Percentiles rank a stretch among this genome's conserved stretches.
Conservation (phyloP, 768 basidiomycete genomes). For the Boletus pseudo-olivaceus region DNA sequence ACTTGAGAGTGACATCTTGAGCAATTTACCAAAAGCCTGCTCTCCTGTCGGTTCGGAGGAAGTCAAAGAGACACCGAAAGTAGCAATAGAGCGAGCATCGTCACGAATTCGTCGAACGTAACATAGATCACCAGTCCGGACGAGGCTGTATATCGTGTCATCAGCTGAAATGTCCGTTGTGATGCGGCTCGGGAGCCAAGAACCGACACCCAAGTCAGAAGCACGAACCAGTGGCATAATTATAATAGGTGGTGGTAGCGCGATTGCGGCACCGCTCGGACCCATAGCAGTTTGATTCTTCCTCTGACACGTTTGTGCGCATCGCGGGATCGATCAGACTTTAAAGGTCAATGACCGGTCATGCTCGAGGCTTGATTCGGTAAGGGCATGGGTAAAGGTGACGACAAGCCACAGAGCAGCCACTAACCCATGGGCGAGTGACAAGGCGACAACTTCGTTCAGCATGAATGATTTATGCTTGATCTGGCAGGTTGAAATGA, state of each 20-base stretch:
- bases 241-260: background rate
- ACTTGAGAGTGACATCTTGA: slow-evolving; percentile 1
- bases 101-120: background rate
- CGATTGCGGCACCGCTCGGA: slow-evolving; percentile 13
- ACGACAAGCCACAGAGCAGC: background rate
- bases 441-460: background rate
- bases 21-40: background rate
- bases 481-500: slow-evolving; percentile 2
- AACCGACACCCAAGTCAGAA: slow-evolving; percentile 14
- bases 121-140: slow-evolving; percentile 3
- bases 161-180: background rate
- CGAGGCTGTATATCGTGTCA: background rate
- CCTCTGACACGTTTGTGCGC: slow-evolving; percentile 2
- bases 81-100: background rate
- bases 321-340: slow-evolving; percentile 13
- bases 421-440: background rate
- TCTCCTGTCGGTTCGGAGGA: slow-evolving; percentile 1
- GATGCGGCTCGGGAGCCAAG: slow-evolving; percentile 4
- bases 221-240: background rate
- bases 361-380: background rate
- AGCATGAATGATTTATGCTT: background rate
- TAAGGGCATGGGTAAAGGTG: background rate
- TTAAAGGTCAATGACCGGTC: background rate
- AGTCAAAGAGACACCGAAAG: background rate
- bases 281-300: background rate